These are phyloP conservation scores for Sanghuangporus weigelae DNA, from an alignment of 1,284 basidiomycete genomes.

Conservation along the genomic window DNA sequence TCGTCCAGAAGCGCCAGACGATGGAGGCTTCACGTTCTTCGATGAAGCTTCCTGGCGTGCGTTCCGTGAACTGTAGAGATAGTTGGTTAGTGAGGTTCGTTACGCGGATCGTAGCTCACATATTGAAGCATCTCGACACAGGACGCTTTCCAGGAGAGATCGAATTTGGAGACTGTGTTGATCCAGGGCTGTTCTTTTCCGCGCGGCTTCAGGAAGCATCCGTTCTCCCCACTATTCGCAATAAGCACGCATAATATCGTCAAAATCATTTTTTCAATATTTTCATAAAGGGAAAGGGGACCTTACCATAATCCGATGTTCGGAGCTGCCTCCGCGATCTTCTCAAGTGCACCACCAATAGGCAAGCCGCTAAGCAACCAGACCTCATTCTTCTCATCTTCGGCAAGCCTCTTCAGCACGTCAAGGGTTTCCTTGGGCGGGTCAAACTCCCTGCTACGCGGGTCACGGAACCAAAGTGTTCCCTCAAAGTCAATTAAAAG, in stretches of 20 bases:
- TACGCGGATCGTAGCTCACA: slow-evolving; percentile 37
- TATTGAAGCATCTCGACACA: slow-evolving; percentile 81
- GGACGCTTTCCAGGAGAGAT: slow-evolving; percentile 73
- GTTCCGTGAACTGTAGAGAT: slow-evolving; percentile 69
- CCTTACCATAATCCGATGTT: slow-evolving; percentile 71
- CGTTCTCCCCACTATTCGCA: slow-evolving; percentile 68
- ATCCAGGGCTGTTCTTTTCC: slow-evolving; percentile 47
- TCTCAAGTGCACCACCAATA: slow-evolving; percentile 56
- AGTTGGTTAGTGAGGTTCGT: neutral
- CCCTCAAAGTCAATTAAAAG: slow-evolving; percentile 79
- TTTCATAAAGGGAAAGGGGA: neutral
- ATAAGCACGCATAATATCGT: neutral
- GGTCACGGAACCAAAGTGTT: slow-evolving; percentile 62
- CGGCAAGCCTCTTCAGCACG: slow-evolving; percentile 54
- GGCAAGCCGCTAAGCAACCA: slow-evolving; percentile 80
- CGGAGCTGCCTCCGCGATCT: slow-evolving; percentile 54
- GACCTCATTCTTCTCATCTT: slow-evolving; percentile 68
- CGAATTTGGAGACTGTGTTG: slow-evolving; percentile 73
- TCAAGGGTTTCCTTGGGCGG: slow-evolving; percentile 52
- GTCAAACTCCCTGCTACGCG: slow-evolving; percentile 38
- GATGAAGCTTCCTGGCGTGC: slow-evolving; percentile 80
- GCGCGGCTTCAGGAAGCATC: slow-evolving; percentile 73
- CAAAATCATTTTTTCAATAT: neutral
- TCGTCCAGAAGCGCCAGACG: slow-evolving; percentile 81
- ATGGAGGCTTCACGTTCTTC: slow-evolving; percentile 83